Evolutionary conservation across 768 basidiomycete species (phyloP).

Genomic region (Amanita inopinata): DNA sequence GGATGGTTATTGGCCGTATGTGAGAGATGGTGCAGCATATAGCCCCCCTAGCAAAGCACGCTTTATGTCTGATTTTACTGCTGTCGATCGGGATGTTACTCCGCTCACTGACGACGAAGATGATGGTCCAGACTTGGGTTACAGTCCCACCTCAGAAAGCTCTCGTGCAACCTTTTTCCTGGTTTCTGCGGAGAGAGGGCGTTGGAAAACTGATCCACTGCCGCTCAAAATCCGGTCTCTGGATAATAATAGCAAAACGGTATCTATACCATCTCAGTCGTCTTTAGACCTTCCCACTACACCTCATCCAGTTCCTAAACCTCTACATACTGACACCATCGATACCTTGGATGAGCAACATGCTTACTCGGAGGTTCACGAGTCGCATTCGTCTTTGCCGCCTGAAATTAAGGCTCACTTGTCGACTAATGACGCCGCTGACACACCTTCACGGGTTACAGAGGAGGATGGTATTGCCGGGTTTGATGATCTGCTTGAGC

Average conservation of each 20-base stretch:
- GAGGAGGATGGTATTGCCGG: constrained; percentile 25
- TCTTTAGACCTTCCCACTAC: neutral
- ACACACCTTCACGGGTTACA: constrained; percentile 21
- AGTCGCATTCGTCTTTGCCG: too few species aligned
- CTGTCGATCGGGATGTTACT: constrained; percentile 5
- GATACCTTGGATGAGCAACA: too few species aligned
- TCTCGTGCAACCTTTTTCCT: constrained; percentile 42
- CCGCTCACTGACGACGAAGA: constrained; percentile 28
- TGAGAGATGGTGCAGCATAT: neutral
- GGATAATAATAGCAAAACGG: neutral
- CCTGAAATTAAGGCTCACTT: constrained; percentile 10
- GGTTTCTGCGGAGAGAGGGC: constrained; percentile 48
- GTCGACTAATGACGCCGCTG: constrained; percentile 9
- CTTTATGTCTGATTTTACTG: constrained; percentile 7
- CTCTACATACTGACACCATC: too few species aligned
- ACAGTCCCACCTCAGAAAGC: constrained; percentile 19
- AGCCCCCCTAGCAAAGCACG: neutral
- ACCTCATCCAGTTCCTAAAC: neutral
- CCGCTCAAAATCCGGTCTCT: constrained; percentile 18
- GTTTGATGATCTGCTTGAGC: constrained; percentile 14
- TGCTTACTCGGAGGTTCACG: too few species aligned
- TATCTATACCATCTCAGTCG: neutral
- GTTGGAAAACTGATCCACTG: constrained; percentile 45
- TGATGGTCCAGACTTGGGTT: constrained; percentile 20
- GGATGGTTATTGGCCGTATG: too few species aligned